Conservation (phyloP, 1,284 basidiomycete species). For the Melampsora occidentalis region DNA sequence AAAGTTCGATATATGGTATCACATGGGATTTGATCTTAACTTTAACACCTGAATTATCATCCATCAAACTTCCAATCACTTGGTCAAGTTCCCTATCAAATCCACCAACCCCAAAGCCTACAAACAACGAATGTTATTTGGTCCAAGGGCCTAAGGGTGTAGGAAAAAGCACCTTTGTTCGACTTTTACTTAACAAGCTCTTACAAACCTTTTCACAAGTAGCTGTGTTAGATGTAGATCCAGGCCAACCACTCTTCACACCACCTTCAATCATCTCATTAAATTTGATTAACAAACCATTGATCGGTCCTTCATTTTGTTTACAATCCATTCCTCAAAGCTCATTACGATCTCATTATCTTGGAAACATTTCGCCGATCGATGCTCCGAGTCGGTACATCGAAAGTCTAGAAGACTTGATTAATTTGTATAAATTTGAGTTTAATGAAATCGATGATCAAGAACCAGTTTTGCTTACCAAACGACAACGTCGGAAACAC, state of each 20-base stretch:
- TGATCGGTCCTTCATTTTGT: constrained; percentile 39
- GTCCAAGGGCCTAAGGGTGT: constrained; percentile 33
- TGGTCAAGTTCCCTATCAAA: constrained; percentile 1
- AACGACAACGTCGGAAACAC: constrained; percentile 10
- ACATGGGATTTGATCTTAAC: constrained; percentile 33
- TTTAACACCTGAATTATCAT: constrained; percentile 14
- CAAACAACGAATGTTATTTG: not conserved
- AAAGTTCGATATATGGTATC: not conserved
- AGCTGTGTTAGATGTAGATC: constrained; percentile 39
- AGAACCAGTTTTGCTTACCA: not conserved
- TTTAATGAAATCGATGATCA: not conserved
- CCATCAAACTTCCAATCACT: not conserved
- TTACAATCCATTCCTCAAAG: constrained; percentile 8
- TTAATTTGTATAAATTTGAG: constrained; percentile 13
- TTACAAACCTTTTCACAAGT: constrained; percentile 18
- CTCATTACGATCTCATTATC: constrained; percentile 19
- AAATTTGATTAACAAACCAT: constrained; percentile 7
- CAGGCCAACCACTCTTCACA: constrained; percentile 39
- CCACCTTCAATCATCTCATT: constrained; percentile 37
- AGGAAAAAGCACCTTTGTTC: constrained; percentile 35
- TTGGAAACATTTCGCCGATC: constrained; percentile 33
- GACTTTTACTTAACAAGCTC: constrained; percentile 28
- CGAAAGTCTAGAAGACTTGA: constrained; percentile 14
- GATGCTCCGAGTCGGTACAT: constrained; percentile 20
- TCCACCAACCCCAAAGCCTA: not conserved